phyloP scores from a whole-genome alignment of 73 alveolate genomes.

The Paramecium octaurelia region DNA sequence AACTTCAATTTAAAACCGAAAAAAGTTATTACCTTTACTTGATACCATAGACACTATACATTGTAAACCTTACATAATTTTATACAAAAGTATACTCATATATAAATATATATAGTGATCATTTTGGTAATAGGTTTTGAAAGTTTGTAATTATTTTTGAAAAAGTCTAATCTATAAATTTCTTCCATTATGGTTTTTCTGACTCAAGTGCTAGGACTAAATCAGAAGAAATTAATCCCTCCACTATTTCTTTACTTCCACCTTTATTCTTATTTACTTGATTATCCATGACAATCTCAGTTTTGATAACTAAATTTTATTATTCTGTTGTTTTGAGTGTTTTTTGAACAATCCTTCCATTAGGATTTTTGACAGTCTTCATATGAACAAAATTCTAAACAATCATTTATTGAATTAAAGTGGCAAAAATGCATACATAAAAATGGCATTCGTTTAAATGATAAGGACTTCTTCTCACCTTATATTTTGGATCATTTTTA shows the following conservation, averaged over 20 bases:
- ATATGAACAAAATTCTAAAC: not conserved
- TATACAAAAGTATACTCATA: not conserved
- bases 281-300: not conserved
- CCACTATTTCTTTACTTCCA: not conserved
- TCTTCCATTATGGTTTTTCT: not conserved
- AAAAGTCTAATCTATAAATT: not conserved
- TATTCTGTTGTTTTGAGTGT: not conserved
- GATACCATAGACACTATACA: too few species aligned
- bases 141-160: not conserved
- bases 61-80: not conserved
- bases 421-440: not conserved
- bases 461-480: not conserved
- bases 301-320: not conserved
- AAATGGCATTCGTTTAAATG: not conserved
- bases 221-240: not conserved
- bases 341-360: not conserved
- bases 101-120: not conserved
- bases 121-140: not conserved
- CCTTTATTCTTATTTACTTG: not conserved
- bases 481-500: not conserved
- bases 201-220: not conserved
- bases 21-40: too few species aligned
- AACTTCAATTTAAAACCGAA: too few species aligned
- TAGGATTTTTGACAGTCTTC: not conserved
- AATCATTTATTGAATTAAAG: not conserved